These are phyloP conservation scores for Candida chilensis DNA, from an alignment of 805 yeast species.

Conservation along the genomic window DNA sequence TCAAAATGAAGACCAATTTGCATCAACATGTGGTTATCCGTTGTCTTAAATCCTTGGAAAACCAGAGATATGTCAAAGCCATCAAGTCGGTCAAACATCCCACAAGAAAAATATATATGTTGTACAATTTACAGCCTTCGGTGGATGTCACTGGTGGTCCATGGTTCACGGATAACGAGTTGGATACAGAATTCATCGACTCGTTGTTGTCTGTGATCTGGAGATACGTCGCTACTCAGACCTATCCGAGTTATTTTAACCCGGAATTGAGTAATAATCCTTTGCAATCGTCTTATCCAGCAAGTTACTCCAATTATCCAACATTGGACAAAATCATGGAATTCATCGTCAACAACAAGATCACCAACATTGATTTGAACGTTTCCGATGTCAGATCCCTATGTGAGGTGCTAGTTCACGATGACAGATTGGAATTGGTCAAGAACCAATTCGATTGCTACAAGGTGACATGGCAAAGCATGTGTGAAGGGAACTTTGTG, in stretches of 20 bases:
- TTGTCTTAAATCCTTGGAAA: slow-evolving; percentile 73
- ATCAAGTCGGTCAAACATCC: slow-evolving; percentile 90
- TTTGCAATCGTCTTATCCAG: slow-evolving; percentile 41
- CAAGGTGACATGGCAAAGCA: slow-evolving; percentile 78
- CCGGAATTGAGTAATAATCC: slow-evolving; percentile 25
- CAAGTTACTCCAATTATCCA: slow-evolving; percentile 56
- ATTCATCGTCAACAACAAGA: slow-evolving; percentile 62
- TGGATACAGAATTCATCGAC: slow-evolving; percentile 90
- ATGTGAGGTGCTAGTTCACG: slow-evolving; percentile 82
- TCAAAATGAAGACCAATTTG: slow-evolving; percentile 78
- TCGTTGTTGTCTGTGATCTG: slow-evolving; percentile 77
- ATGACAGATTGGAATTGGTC: slow-evolving; percentile 70
- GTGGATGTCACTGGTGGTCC: slow-evolving; percentile 98
- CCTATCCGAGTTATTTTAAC: slow-evolving; percentile 69
- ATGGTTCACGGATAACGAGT: slow-evolving; percentile 95
- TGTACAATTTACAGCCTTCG: slow-evolving; percentile 87
- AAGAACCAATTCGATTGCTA: slow-evolving; percentile 48
- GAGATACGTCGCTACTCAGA: slow-evolving; percentile 70
- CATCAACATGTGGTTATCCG: slow-evolving; percentile 88
- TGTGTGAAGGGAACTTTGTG: slow-evolving; percentile 58
- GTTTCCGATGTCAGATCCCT: slow-evolving; percentile 67
- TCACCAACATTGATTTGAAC: slow-evolving; percentile 75
- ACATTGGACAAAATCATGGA: slow-evolving; percentile 65
- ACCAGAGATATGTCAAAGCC: slow-evolving; percentile 75
- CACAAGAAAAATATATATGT: slow-evolving; percentile 92